Evolutionary conservation across 495 filamentous ascomycete genomes (phyloP), one percentile per base, ranked within the genome.

Genomic region (Aspergillus olivimuriae): DNA sequence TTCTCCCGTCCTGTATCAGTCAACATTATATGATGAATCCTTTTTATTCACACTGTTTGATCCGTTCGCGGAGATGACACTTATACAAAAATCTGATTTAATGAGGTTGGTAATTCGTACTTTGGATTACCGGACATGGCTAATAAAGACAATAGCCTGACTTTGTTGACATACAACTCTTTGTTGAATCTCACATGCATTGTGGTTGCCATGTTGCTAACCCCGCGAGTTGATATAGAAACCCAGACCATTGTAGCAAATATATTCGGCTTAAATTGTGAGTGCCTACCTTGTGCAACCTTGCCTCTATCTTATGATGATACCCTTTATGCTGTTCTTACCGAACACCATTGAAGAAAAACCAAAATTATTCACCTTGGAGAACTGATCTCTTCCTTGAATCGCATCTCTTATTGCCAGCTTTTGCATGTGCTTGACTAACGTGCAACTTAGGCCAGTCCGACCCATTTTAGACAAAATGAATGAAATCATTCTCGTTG

Each of bases 41-140:
- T 68, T 66, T 28, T 6, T 85, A 95, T 95, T 95, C 89, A 95
- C 89, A 95, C 89, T 95, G 86, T 95, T 89, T 90, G 89, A 95
- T 78, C 80, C 69, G 43, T 65, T 63, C 67, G 35, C 56, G 81
- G 82, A 74, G 65, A 83, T 94, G 89, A 92, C 86, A 83, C 77
- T 76, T 75, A 71, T 80, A 16, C 73, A 82, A 87, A 91, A 92
- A 83, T 94, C 89, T 95, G 89, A 95, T 95, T 89, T 94, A 94
- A 92, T 92, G 86, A 91, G 86, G 85, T 90, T 72, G 68, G 77
- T 72, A 12, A 1, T 16, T 9, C 14, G 9, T 21, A 18, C 18
- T 43, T 4, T n/a, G 3, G 4, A 4, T 22, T 11, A 18, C 9
- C 17, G 24, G 24, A 5, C 11, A 5, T 28, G 54, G 59, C 77